Evolutionary conservation across 768 basidiomycete species (phyloP).

Genomic region (Cyclocybe aegerita): DNA sequence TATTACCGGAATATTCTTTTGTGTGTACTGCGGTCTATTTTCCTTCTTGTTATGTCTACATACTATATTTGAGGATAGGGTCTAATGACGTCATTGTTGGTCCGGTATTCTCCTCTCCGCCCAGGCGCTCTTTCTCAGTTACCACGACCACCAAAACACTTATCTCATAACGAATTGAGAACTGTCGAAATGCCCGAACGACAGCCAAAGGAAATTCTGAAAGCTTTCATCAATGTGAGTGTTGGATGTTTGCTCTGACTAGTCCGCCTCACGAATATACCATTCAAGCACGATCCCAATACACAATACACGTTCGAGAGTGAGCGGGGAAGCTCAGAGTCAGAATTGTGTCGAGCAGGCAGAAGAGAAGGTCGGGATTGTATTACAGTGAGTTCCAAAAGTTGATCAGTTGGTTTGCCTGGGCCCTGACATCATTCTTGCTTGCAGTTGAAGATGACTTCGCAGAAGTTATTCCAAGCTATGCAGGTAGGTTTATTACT

Average conservation of each 20-base stretch:
- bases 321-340: slow-evolving; percentile 53
- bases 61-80: too few species aligned
- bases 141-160: neutral
- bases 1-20: neutral
- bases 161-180: neutral
- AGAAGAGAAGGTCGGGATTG: slow-evolving; percentile 46
- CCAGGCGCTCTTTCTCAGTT: neutral
- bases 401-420: neutral
- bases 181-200: slow-evolving; percentile 10
- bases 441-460: slow-evolving; percentile 57
- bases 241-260: neutral
- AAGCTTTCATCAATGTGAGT: slow-evolving; percentile 43
- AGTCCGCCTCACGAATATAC: neutral
- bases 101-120: neutral
- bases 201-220: slow-evolving; percentile 31
- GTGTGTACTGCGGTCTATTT: too few species aligned
- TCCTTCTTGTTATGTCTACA: too few species aligned
- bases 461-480: slow-evolving; percentile 60
- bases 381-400: slow-evolving; percentile 43
- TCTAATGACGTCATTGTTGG: neutral
- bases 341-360: slow-evolving; percentile 57
- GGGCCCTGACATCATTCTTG: neutral
- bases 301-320: slow-evolving; percentile 63
- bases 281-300: slow-evolving; percentile 43
- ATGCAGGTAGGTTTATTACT: slow-evolving; percentile 57